phyloP scores from a whole-genome alignment of 306 rosid species.

The Trifolium repens region DNA sequence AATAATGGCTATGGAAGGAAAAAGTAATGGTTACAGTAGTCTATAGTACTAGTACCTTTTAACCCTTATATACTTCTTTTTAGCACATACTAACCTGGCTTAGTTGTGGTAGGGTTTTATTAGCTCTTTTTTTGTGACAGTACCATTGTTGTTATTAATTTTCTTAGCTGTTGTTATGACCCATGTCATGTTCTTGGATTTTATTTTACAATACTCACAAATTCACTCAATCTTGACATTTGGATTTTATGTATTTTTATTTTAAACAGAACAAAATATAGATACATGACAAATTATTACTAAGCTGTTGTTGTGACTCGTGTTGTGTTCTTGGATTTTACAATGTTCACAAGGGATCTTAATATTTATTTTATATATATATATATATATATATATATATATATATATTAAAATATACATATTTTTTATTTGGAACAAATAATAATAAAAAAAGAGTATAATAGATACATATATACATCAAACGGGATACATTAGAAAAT shows the following conservation, averaged over 20 bases:
- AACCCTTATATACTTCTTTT: not conserved
- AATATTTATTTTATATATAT: too few species aligned
- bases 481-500: too few species aligned
- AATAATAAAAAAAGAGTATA: too few species aligned
- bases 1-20: not conserved
- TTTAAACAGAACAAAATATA: too few species aligned
- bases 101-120: constrained; percentile 14
- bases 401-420: too few species aligned
- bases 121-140: constrained; percentile 22
- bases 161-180: constrained; percentile 32
- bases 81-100: not conserved
- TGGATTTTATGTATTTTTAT: not conserved
- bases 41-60: not conserved
- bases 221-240: constrained; percentile 4
- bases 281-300: too few species aligned
- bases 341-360: too few species aligned
- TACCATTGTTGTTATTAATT: constrained; percentile 4
- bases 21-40: not conserved
- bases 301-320: too few species aligned
- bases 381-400: too few species aligned
- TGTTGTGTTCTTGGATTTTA: too few species aligned
- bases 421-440: too few species aligned
- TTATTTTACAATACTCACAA: constrained; percentile 33
- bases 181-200: constrained; percentile 22
- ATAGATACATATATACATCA: too few species aligned